Evolutionary conservation across 179 eudicot species (phyloP).

Genomic region (Silene vulgaris): DNA sequence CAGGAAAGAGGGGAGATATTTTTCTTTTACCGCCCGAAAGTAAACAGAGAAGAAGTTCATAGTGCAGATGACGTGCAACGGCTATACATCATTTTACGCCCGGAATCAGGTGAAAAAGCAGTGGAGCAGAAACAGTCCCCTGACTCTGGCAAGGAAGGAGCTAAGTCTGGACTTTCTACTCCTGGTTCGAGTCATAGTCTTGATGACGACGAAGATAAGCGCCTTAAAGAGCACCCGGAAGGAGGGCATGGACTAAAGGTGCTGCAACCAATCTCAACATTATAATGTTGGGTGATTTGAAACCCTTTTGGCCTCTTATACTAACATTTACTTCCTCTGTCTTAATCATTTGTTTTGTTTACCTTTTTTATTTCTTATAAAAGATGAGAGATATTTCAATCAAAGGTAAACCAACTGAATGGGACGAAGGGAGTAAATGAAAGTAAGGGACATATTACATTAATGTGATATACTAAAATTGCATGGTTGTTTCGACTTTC

Average conservation of each 20-base stretch:
- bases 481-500: too few species aligned
- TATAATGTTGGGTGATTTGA: too few species aligned
- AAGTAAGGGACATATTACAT: too few species aligned
- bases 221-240: slow-evolving; percentile 25
- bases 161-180: slow-evolving; percentile 18
- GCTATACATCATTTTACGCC: slow-evolving; percentile 56
- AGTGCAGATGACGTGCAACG: slow-evolving; percentile 58
- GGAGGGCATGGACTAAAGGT: slow-evolving; percentile 43
- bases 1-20: slow-evolving; percentile 85
- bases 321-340: too few species aligned
- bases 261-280: not conserved
- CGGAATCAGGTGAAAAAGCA: slow-evolving; percentile 48
- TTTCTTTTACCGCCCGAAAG: slow-evolving; percentile 80
- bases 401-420: too few species aligned
- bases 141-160: slow-evolving; percentile 48
- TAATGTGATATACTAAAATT: too few species aligned
- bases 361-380: too few species aligned
- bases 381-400: too few species aligned
- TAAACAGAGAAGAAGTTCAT: slow-evolving; percentile 58
- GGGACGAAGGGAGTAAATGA: too few species aligned
- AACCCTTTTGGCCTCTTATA: too few species aligned
- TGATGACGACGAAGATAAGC: slow-evolving; percentile 18
- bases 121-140: slow-evolving; percentile 51
- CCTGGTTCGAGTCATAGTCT: slow-evolving; percentile 20
- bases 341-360: too few species aligned